Conservation (phyloP, 2,329 filamentous ascomycete genomes). For the Diplodia corticola region DNA sequence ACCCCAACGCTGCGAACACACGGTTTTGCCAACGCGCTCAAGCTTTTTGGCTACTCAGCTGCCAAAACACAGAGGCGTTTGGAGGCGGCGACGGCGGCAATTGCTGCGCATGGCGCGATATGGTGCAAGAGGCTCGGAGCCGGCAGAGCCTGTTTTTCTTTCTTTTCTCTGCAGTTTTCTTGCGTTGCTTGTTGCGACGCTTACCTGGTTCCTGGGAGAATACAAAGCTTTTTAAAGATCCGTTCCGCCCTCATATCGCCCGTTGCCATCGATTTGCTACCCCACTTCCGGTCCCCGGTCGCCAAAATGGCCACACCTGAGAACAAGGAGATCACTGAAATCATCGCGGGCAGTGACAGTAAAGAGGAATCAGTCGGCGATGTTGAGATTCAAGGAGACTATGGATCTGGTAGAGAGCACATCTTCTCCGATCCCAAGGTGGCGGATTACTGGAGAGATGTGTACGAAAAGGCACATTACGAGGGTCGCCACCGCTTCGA, state of each 20-base stretch:
- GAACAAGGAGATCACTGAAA: neutral
- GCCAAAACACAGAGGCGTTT: neutral
- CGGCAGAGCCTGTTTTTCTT: neutral
- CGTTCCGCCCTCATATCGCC: neutral
- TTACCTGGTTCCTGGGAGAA: neutral
- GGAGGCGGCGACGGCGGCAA: neutral
- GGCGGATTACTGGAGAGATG: conserved; percentile 54
- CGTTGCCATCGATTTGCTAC: neutral
- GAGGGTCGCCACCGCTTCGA: conserved; percentile 53
- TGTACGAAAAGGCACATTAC: conserved; percentile 57
- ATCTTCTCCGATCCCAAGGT: conserved; percentile 53
- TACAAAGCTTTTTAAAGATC: neutral
- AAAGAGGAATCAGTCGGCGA: conserved; percentile 1
- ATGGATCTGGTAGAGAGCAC: conserved; percentile 9
- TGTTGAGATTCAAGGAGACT: neutral
- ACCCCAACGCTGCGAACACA: neutral
- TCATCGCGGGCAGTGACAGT: neutral
- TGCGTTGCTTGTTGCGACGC: conserved; percentile 3
- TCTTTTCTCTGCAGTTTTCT: neutral
- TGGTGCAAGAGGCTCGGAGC: conserved; percentile 5
- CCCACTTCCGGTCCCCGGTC: neutral
- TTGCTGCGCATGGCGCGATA: conserved; percentile 15
- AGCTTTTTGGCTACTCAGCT: conserved; percentile 13
- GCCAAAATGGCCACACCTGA: conserved; percentile 2
- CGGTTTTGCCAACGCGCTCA: neutral